These are phyloP conservation scores for Carex parvula DNA, from an alignment of 176 grass and related monocot species.

Conservation along the genomic window DNA sequence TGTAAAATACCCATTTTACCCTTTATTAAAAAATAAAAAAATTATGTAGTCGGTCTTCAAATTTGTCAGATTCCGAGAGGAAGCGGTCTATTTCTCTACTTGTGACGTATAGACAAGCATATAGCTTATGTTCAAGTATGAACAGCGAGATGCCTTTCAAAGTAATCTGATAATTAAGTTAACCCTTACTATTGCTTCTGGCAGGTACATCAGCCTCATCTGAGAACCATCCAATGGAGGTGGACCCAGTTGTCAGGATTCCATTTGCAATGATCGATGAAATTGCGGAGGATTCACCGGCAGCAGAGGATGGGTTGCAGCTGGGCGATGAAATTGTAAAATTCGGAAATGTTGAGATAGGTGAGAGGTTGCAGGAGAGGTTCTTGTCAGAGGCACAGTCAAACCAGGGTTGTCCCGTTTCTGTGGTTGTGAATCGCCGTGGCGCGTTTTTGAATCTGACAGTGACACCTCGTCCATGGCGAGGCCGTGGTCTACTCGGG, in stretches of 20 bases:
- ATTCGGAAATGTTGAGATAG: conserved; percentile 77
- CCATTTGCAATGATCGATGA: conserved; percentile 93
- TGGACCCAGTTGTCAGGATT: conserved; percentile 46
- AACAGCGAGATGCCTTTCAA: neutral
- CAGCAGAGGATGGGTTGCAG: conserved; percentile 64
- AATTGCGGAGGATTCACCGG: conserved; percentile 75
- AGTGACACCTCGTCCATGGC: conserved; percentile 82
- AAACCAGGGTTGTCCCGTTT: conserved; percentile 43
- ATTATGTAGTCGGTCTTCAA: too few relatives aligned
- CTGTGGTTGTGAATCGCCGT: conserved; percentile 57
- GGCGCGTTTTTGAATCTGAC: conserved; percentile 48
- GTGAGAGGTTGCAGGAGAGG: conserved; percentile 63
- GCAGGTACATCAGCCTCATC: conserved; percentile 41
- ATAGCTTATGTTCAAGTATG: neutral
- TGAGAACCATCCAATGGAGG: conserved; percentile 58
- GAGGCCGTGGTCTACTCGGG: conserved; percentile 81
- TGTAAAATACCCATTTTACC: too few relatives aligned
- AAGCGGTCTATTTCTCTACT: too few relatives aligned
- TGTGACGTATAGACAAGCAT: too few relatives aligned
- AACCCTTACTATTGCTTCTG: conserved; percentile 13
- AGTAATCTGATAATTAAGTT: neutral
- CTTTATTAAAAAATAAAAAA: too few relatives aligned
- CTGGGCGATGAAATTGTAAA: conserved; percentile 88
- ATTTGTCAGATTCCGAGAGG: too few relatives aligned
- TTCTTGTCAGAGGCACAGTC: conserved; percentile 67